Evolutionary conservation across 331 rosid genomes (phyloP).

Genomic region (Prunus yedoensis): DNA sequence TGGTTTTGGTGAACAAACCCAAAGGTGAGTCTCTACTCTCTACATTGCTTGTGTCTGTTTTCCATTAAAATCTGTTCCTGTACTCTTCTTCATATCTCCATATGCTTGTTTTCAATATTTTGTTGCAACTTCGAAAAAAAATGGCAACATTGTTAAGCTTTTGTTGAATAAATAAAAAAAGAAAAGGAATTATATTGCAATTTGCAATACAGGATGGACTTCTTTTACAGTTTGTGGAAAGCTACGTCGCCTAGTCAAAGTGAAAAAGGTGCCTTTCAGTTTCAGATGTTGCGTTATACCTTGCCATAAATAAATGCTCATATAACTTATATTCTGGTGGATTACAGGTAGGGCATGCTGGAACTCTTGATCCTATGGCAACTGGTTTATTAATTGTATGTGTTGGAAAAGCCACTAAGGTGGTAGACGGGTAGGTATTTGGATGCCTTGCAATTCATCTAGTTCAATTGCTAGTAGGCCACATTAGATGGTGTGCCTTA

Average conservation of each 20-base stretch:
- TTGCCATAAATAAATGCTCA: not conserved
- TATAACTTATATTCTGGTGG: constrained; percentile 14
- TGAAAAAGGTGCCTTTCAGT: constrained; percentile 65
- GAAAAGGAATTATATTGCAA: constrained; percentile 8
- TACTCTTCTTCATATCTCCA: not conserved
- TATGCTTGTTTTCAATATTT: not conserved
- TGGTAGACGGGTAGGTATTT: constrained; percentile 64
- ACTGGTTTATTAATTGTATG: constrained; percentile 95
- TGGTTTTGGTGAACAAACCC: constrained; percentile 85
- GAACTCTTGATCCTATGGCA: constrained; percentile 99
- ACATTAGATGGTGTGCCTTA: not conserved
- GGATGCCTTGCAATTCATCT: constrained; percentile 11
- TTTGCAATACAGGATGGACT: constrained; percentile 78
- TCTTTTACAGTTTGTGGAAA: constrained; percentile 97
- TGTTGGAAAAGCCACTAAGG: constrained; percentile 93
- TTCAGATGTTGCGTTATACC: not conserved
- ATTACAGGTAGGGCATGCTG: constrained; percentile 96
- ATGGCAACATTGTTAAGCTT: not conserved
- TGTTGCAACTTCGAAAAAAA: not conserved
- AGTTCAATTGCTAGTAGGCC: constrained; percentile 6
- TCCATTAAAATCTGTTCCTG: not conserved
- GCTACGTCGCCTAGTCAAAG: constrained; percentile 94
- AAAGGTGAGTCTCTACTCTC: constrained; percentile 51
- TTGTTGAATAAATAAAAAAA: constrained; percentile 7
- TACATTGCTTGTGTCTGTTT: too few species aligned